phyloP scores from a whole-genome alignment of 163 green algal genomes.

The Chloroidium sp. region DNA sequence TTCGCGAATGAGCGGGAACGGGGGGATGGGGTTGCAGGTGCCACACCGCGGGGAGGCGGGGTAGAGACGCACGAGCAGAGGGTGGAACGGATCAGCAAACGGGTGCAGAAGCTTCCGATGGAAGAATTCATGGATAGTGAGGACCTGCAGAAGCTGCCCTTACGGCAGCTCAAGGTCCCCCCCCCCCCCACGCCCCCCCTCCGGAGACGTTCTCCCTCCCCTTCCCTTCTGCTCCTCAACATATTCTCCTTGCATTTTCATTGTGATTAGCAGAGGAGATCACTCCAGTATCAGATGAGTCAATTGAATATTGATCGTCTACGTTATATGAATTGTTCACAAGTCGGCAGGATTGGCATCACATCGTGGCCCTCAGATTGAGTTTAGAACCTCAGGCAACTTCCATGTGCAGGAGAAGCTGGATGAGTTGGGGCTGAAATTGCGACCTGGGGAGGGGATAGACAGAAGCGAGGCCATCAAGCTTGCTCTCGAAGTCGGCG shows the following conservation, averaged over 20 bases:
- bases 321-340: no score
- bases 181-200: no score
- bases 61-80: background rate
- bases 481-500: conserved; percentile 46
- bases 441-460: background rate
- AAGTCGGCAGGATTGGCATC: no score
- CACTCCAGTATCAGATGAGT: no score
- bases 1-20: no score
- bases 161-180: background rate
- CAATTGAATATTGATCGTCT: no score
- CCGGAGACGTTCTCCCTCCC: no score
- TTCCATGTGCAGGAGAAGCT: conserved; percentile 45
- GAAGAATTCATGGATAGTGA: background rate
- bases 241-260: no score
- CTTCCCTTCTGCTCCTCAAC: no score
- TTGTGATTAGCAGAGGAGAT: no score
- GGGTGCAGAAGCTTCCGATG: background rate
- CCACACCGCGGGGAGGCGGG: background rate
- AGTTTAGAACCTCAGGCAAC: conserved; percentile 3
- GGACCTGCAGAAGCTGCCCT: background rate
- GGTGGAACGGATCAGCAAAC: background rate
- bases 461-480: conserved; percentile 56
- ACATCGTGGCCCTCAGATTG: no score
- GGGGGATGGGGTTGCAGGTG: no score
- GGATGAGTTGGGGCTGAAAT: background rate